Base-by-base conservation (phyloP, 176 grass and related monocot species). In the Triticum aestivum region DNA sequence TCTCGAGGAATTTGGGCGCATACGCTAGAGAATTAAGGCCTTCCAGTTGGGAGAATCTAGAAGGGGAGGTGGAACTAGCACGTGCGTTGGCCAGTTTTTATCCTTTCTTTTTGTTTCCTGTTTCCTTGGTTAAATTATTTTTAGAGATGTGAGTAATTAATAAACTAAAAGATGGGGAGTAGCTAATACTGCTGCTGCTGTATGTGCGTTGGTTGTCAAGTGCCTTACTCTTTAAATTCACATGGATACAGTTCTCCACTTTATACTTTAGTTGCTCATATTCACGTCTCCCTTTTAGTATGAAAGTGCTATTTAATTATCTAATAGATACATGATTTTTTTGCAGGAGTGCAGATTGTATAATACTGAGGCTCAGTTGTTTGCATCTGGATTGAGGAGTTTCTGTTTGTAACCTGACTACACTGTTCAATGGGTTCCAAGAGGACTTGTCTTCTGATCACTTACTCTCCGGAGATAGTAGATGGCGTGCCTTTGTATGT, bases 401-500 rank as follows among this genome's bases (percentile, higher is more conserved):
- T 80, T 15, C 61, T 81, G 3, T 81, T 56, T 41, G 26, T 30
- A 73, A 62, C 42, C 82, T 63, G 17, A 65, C 10, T 80, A 35
- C 37, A 41, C 75, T 54, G 29, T 27, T 69, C 71, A 75, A 99
- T 96, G 97, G 86, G 89, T 66, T 33, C 65, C 15, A 67, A 37
- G 35, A 83, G 83, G 71, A 80, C 54, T 61, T 80, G 42, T 87
- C 85, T 99, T 83, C 54, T 90, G 80, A 88, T 99, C 82, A 90
- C 97, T 54, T 96, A 96, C 88, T 96, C 85, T 26, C 44, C 78
- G 13, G 97, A 99, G 83, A 77, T 99, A 32, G 49, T 87, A 39
- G 91, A 94, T 74, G 97, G 97, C 41, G 89, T 69, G 10, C 94
- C 97, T 74, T 51, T 91, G 75, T 87, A 91, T 45, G 66, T 94